Evolutionary conservation across 495 filamentous ascomycete genomes (phyloP).

Genomic region (Saxophila tyrrhenica): DNA sequence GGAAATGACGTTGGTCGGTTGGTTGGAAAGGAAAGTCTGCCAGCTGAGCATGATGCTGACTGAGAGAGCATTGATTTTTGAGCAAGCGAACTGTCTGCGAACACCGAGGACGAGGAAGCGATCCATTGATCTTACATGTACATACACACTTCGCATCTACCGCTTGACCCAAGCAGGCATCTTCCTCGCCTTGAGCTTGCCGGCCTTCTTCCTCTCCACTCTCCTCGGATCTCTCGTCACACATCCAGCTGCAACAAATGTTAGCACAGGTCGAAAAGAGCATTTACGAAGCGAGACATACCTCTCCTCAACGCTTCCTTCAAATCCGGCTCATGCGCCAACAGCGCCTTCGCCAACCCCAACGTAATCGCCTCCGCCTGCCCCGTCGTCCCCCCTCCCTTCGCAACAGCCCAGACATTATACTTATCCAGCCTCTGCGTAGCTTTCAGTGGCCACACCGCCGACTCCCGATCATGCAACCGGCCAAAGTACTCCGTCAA

Average conservation of each 20-base stretch:
- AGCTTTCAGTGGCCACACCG: conserved; percentile 74
- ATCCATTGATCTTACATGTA: not conserved
- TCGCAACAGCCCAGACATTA: conserved; percentile 80
- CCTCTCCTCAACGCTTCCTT: conserved; percentile 81
- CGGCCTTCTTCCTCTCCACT: conserved; percentile 97
- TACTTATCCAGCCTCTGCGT: conserved; percentile 88
- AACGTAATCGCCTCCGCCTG: conserved; percentile 93
- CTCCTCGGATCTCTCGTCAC: conserved; percentile 82
- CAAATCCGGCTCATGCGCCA: conserved; percentile 81
- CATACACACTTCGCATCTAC: conserved; percentile 23
- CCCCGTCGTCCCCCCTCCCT: conserved; percentile 81
- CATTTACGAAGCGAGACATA: conserved; percentile 39
- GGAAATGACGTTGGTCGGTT: no score
- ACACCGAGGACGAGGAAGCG: no score
- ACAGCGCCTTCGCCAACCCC: conserved; percentile 76
- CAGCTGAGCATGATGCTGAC: no score
- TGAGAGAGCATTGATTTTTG: no score
- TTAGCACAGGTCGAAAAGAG: conserved; percentile 2
- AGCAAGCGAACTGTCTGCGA: no score
- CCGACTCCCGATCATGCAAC: conserved; percentile 89
- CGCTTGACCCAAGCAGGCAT: conserved; percentile 97
- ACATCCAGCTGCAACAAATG: conserved; percentile 57
- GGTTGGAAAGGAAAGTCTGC: no score
- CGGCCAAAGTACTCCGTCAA: conserved; percentile 69
- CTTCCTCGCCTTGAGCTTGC: conserved; percentile 91